These are phyloP conservation scores for Pholiota molesta DNA, from an alignment of 768 basidiomycete genomes.

Conservation along the genomic window DNA sequence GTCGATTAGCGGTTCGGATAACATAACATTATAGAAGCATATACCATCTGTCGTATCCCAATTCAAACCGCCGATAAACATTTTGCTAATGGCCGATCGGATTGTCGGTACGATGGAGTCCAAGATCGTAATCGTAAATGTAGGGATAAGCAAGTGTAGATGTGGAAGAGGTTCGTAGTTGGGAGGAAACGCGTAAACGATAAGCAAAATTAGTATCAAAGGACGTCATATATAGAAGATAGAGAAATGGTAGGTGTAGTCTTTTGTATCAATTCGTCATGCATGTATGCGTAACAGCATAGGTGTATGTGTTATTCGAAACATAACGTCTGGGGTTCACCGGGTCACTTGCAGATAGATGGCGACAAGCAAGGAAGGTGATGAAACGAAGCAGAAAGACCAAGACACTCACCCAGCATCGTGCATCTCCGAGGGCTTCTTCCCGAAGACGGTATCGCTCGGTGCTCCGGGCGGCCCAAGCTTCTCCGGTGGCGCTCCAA, in stretches of 20 bases:
- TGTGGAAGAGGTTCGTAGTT: not conserved
- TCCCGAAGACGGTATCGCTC: conserved; percentile 48
- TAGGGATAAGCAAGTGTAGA: conserved; percentile 9
- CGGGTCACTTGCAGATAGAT: not conserved
- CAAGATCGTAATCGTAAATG: conserved; percentile 15
- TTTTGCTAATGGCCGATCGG: conserved; percentile 60
- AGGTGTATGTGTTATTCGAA: conserved; percentile 4
- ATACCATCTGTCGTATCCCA: conserved; percentile 93
- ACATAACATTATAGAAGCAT: conserved; percentile 32
- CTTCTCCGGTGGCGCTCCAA: conserved; percentile 33
- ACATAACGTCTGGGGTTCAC: conserved; percentile 3
- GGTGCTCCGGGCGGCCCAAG: conserved; percentile 29
- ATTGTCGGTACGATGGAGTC: conserved; percentile 1
- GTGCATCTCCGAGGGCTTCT: conserved; percentile 75
- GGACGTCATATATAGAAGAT: not conserved
- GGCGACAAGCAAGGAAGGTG: conserved; percentile 6
- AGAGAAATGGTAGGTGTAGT: not conserved
- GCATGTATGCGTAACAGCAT: conserved; percentile 1
- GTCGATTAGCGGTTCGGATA: conserved; percentile 40
- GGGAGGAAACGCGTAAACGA: not conserved
- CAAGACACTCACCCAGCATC: conserved; percentile 75
- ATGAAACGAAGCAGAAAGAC: conserved; percentile 16
- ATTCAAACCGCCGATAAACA: conserved; percentile 90
- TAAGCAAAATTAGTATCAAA: conserved; percentile 9
- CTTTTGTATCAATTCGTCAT: not conserved